Evolutionary conservation across 1,284 basidiomycete genomes (phyloP).

Genomic region (Ceratobasidium sp.): DNA sequence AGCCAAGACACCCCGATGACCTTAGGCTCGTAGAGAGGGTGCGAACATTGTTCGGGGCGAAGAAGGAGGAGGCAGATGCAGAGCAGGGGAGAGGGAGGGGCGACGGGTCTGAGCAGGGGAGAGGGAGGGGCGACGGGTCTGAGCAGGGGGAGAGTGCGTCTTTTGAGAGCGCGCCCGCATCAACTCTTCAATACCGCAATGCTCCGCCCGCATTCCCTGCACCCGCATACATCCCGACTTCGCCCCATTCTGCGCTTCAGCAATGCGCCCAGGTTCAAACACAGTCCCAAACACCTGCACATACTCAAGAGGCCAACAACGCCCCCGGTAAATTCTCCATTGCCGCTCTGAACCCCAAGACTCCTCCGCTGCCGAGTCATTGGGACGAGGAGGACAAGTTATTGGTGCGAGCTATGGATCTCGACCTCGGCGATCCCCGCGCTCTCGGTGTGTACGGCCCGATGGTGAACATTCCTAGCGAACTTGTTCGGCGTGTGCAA

Average conservation of each 20-base stretch:
- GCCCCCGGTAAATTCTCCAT: constrained; percentile 11
- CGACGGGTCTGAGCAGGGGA: no score
- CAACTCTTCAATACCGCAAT: neutral
- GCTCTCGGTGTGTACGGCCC: constrained; percentile 26
- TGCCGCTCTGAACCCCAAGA: constrained; percentile 1
- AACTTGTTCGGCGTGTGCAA: constrained; percentile 2
- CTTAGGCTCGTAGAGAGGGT: neutral
- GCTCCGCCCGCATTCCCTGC: neutral
- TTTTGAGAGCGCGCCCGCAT: neutral
- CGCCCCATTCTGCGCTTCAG: neutral
- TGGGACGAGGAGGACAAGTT: neutral
- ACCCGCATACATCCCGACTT: constrained; percentile 24
- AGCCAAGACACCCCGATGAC: neutral
- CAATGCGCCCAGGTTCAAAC: neutral
- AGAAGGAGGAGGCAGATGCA: neutral
- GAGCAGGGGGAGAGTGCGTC: neutral
- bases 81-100: neutral
- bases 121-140: no score
- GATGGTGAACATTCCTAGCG: constrained; percentile 21
- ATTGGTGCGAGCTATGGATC: constrained; percentile 1
- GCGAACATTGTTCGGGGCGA: neutral
- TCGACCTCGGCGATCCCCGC: constrained; percentile 18
- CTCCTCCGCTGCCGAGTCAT: neutral
- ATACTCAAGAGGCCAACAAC: neutral
- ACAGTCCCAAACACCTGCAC: neutral